These are phyloP conservation scores for Backusella mclennaniae DNA, from an alignment of 192 early-diverging fungal genomes.

Conservation along the genomic window DNA sequence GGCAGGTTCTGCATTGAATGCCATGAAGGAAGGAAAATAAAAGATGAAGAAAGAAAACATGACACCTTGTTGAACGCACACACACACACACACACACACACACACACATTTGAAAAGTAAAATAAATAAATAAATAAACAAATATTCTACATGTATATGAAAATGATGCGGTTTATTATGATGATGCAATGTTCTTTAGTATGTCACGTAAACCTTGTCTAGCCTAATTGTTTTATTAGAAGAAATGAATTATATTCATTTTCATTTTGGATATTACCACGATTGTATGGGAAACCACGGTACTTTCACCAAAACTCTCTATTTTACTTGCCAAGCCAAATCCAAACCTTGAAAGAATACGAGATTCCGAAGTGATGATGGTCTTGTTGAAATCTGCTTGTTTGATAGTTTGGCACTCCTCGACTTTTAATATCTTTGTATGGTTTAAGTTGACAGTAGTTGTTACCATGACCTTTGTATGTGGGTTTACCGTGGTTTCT, in stretches of 20 bases:
- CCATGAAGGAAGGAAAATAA: constrained; percentile 58
- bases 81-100: neutral
- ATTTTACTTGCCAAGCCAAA: neutral
- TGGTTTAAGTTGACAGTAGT: neutral
- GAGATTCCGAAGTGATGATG: neutral
- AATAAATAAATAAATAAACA: neutral
- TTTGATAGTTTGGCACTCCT: neutral
- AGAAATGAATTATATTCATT: neutral
- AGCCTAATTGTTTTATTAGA: neutral
- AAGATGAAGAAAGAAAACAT: neutral
- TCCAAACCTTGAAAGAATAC: neutral
- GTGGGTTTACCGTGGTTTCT: neutral
- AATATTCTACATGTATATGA: neutral
- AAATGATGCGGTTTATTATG: neutral
- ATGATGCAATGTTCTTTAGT: neutral
- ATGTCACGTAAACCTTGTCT: neutral
- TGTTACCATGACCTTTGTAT: neutral
- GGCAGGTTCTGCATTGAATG: constrained; percentile 85
- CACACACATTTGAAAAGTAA: neutral
- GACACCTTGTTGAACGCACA: too few relatives aligned
- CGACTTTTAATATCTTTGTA: neutral
- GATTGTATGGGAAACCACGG: neutral
- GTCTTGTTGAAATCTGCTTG: neutral
- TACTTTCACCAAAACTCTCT: neutral
- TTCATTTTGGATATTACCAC: neutral